phyloP scores from a whole-genome alignment of 768 basidiomycete genomes.

The Sporobolomyces phaffii region DNA sequence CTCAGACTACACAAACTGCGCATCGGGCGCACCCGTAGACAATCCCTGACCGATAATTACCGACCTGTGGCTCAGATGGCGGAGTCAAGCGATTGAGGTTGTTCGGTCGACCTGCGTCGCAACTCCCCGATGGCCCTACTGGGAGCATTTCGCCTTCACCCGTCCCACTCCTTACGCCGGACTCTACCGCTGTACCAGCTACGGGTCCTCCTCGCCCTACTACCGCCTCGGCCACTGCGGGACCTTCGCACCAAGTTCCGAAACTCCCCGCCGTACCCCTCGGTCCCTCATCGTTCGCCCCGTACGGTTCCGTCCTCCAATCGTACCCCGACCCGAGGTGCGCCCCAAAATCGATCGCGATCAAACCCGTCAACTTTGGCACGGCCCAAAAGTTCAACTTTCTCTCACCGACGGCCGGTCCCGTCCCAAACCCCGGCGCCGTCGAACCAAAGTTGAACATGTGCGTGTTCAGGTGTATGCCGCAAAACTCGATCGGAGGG shows the following conservation, averaged over 20 bases:
- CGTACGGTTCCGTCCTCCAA: constrained; percentile 87
- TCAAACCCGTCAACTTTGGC: constrained; percentile 79
- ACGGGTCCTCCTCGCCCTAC: too few species aligned
- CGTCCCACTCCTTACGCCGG: not conserved
- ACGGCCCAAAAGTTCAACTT: constrained; percentile 92
- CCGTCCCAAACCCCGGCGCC: constrained; percentile 47
- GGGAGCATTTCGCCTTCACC: too few species aligned
- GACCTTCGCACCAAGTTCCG: constrained; percentile 46
- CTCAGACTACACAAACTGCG: too few species aligned
- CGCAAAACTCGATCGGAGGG: constrained; percentile 52
- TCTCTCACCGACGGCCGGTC: constrained; percentile 70
- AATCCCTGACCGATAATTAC: too few species aligned
- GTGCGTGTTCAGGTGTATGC: constrained; percentile 77
- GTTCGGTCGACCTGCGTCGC: constrained; percentile 56
- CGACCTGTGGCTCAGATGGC: constrained; percentile 56
- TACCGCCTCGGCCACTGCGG: too few species aligned
- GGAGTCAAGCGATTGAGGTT: constrained; percentile 89
- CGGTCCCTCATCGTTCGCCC: constrained; percentile 75
- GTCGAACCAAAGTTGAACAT: constrained; percentile 46
- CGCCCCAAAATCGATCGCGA: constrained; percentile 55
- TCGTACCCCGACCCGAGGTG: constrained; percentile 65
- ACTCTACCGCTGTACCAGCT: too few species aligned
- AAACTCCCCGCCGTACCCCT: constrained; percentile 54
- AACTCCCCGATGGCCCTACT: constrained; percentile 9
- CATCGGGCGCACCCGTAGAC: too few species aligned